These are phyloP conservation scores for Tricholoma bakamatsutake DNA, from an alignment of 768 basidiomycete species.

Conservation along the genomic window DNA sequence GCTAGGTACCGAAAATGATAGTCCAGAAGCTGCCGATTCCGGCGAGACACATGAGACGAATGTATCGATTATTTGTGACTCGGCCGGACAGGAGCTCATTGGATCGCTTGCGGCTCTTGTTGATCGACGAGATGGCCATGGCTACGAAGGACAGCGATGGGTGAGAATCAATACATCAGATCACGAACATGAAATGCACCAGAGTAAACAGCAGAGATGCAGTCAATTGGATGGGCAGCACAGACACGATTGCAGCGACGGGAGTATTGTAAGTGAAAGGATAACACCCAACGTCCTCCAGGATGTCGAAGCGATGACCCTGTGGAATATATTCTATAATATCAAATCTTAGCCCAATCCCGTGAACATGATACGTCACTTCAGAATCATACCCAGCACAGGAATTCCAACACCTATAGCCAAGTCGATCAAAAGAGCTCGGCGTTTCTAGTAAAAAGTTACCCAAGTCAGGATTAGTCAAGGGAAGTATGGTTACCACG, in stretches of 20 bases:
- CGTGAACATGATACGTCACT: background rate
- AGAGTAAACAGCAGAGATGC: slow-evolving; percentile 34
- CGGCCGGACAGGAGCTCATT: slow-evolving; percentile 27
- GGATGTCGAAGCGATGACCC: slow-evolving; percentile 40
- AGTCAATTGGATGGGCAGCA: slow-evolving; percentile 35
- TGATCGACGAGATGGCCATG: slow-evolving; percentile 31
- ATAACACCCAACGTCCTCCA: slow-evolving; percentile 43
- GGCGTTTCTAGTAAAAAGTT: slow-evolving; percentile 32
- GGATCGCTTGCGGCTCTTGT: slow-evolving; percentile 32
- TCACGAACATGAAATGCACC: slow-evolving; percentile 20
- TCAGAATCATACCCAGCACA: slow-evolving; percentile 26
- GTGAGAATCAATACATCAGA: background rate
- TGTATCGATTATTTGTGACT: slow-evolving; percentile 41
- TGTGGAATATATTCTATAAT: slow-evolving; percentile 40
- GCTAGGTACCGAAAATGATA: slow-evolving; percentile 29
- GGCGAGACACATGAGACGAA: slow-evolving; percentile 31
- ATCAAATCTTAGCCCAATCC: background rate
- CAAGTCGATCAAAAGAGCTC: slow-evolving; percentile 44
- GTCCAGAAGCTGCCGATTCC: slow-evolving; percentile 32
- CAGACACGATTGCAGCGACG: slow-evolving; percentile 25
- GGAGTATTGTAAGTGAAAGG: slow-evolving; percentile 32
- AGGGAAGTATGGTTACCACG: slow-evolving; percentile 30
- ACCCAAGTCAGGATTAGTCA: background rate
- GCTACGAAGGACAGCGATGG: slow-evolving; percentile 6
- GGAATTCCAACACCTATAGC: slow-evolving; percentile 51